Evolutionary conservation across 176 grass and related monocot genomes (phyloP), one percentile per base, ranked within the genome.

Genomic region (Cymbopogon citratus): DNA sequence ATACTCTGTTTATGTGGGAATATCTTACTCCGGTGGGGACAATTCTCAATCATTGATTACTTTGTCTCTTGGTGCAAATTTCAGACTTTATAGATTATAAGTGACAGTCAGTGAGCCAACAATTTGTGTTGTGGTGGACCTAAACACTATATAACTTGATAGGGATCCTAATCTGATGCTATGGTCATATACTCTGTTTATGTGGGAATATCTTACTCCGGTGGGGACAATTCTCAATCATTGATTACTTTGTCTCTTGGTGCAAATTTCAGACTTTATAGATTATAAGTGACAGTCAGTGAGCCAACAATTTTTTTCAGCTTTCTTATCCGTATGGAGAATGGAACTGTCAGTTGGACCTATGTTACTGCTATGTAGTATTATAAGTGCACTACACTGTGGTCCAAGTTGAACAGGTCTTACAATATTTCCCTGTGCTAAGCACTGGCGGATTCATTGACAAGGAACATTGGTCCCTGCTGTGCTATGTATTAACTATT

Each of bases 21-120:
- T 83, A 90, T 61, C 23, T 79, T 79, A 79, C 38, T 27, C 19
- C n/a, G 2, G 61, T 79, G 79, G 84, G 74, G 84, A 82, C 60
- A 34, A 13, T 79, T 46, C 78, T 75, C 68, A 63, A 69, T 75
- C 74, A 90, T 83, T 83, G 88, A 86, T 79, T 52, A 62, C 19
- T 86, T 68, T 36, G 18, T 69, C 68, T 26, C 15, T 66, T 74
- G 63, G 33, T 74, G 61, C 28, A 49, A 81, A 70, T 57, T 80
- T 71, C 35, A 59, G 45, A 59, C 45, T 73, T 81, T 81, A 60
- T 73, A 86, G 71, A 77, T 73, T 77, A 77, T n/a, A n/a, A 81
- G 66, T 66, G 38, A 26, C 44, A 52, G 36, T 38, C 67, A 61
- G 24, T 73, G 78, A n/a, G 45, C 83, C 35, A 48, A 66, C 73